These are phyloP conservation scores for Pseudoturritis turrita DNA, from an alignment of 345 rosid species.

Conservation along the genomic window DNA sequence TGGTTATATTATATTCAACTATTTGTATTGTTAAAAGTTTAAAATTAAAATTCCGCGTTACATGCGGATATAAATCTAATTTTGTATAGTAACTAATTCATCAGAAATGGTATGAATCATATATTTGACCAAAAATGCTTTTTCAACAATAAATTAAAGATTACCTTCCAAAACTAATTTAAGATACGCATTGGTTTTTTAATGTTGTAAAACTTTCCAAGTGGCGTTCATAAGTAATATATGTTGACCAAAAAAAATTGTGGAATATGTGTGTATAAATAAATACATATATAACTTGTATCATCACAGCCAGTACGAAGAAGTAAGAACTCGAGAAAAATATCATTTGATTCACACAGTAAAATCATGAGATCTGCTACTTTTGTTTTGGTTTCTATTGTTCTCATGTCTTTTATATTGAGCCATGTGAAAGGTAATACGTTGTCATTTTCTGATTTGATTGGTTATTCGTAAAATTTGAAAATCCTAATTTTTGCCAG, in stretches of 20 bases:
- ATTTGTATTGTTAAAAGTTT: too few species aligned
- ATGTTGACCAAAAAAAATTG: not conserved
- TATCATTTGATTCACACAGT: not conserved
- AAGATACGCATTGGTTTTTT: not conserved
- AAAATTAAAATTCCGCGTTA: too few species aligned
- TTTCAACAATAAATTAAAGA: not conserved
- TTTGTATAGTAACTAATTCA: not conserved
- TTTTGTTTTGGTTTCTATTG: conserved; percentile 9
- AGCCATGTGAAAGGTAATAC: conserved; percentile 2
- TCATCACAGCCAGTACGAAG: not conserved
- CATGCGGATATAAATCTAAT: not conserved
- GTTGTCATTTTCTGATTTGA: not conserved
- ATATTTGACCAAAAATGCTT: not conserved
- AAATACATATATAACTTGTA: not conserved
- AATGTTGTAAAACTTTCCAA: too few species aligned
- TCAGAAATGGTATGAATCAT: not conserved
- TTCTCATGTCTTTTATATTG: not conserved
- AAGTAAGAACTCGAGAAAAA: not conserved
- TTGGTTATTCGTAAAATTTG: not conserved
- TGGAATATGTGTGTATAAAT: not conserved
- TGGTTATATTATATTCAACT: too few species aligned
- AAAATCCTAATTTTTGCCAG: not conserved
- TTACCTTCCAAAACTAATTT: not conserved
- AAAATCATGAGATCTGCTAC: conserved; percentile 7
- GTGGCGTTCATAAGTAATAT: too few species aligned